phyloP scores from a whole-genome alignment of 345 rosid genomes.

The Hevea brasiliensis region DNA sequence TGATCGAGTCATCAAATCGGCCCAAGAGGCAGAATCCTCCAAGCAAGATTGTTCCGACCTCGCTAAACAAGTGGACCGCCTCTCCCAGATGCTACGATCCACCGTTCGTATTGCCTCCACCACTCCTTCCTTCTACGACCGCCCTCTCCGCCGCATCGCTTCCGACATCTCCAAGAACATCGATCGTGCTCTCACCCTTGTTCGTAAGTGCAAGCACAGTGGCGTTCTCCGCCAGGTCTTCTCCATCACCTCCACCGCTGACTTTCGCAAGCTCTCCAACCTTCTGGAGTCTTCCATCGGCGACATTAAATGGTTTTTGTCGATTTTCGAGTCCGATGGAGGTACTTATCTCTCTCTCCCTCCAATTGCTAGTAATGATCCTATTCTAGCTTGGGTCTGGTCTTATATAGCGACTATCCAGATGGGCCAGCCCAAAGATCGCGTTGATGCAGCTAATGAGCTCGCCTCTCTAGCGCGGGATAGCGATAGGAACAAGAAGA shows the following conservation, averaged over 20 bases:
- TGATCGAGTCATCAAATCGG: slow-evolving; percentile 43
- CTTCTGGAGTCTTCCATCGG: slow-evolving; percentile 57
- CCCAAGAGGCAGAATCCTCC: slow-evolving; percentile 43
- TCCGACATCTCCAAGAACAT: slow-evolving; percentile 58
- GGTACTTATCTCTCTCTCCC: slow-evolving; percentile 43
- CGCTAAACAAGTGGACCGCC: slow-evolving; percentile 43
- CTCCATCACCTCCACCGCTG: slow-evolving; percentile 53
- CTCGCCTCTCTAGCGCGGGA: slow-evolving; percentile 54
- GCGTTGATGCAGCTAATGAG: slow-evolving; percentile 50
- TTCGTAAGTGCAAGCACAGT: slow-evolving; percentile 50
- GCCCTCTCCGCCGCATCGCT: slow-evolving; percentile 52
- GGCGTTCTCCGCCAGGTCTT: slow-evolving; percentile 60
- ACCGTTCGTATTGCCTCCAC: slow-evolving; percentile 42
- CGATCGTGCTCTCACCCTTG: slow-evolving; percentile 54
- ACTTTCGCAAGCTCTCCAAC: slow-evolving; percentile 50
- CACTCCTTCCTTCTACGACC: slow-evolving; percentile 51
- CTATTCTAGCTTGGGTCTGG: slow-evolving; percentile 74
- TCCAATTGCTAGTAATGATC: slow-evolving; percentile 67
- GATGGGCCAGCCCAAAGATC: slow-evolving; percentile 48
- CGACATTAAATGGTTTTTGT: slow-evolving; percentile 56
- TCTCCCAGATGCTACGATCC: slow-evolving; percentile 56
- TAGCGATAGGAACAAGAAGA: slow-evolving; percentile 55
- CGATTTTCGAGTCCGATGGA: slow-evolving; percentile 47
- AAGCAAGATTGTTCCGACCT: slow-evolving; percentile 49
- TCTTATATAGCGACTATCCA: slow-evolving; percentile 45